Conservation (phyloP, 805 yeast genomes). For the Tetrapisispora taiwanensis region DNA sequence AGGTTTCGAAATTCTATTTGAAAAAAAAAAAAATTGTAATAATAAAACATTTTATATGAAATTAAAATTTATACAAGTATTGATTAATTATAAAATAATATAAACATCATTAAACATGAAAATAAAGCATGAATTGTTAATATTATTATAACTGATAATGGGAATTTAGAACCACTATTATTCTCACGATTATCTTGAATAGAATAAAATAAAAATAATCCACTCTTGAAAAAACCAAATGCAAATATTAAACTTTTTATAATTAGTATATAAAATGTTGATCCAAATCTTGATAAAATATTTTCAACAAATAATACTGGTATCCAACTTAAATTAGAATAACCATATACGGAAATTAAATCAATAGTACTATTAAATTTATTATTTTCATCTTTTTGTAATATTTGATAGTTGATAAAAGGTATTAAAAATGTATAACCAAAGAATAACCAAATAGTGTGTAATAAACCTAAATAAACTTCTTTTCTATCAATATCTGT, state of each 20-base stretch:
- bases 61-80: neutral
- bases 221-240: slow-evolving; percentile 7
- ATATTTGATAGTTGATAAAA: slow-evolving; percentile 15
- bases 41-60: too few species aligned
- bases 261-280: neutral
- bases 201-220: slow-evolving; percentile 5
- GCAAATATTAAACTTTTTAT: slow-evolving; percentile 6
- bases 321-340: slow-evolving; percentile 76
- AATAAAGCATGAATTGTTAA: slow-evolving; percentile 13
- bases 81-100: slow-evolving; percentile 9
- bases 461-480: slow-evolving; percentile 51
- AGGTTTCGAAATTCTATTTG: too few species aligned
- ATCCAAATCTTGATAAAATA: slow-evolving; percentile 5
- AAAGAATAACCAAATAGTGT: slow-evolving; percentile 60
- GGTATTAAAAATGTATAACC: slow-evolving; percentile 71
- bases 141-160: slow-evolving; percentile 6
- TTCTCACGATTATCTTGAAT: neutral
- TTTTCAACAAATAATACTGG: slow-evolving; percentile 48
- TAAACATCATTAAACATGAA: slow-evolving; percentile 12
- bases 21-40: too few species aligned
- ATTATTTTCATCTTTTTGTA: slow-evolving; percentile 1
- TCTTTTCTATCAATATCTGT: slow-evolving; percentile 43
- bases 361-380: slow-evolving; percentile 34
- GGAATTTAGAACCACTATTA: neutral
- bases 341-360: slow-evolving; percentile 70